Evolutionary conservation across 2,329 filamentous ascomycete genomes (phyloP), one percentile per base, ranked within the genome.

Genomic region (Thermomyces lanuginosus): DNA sequence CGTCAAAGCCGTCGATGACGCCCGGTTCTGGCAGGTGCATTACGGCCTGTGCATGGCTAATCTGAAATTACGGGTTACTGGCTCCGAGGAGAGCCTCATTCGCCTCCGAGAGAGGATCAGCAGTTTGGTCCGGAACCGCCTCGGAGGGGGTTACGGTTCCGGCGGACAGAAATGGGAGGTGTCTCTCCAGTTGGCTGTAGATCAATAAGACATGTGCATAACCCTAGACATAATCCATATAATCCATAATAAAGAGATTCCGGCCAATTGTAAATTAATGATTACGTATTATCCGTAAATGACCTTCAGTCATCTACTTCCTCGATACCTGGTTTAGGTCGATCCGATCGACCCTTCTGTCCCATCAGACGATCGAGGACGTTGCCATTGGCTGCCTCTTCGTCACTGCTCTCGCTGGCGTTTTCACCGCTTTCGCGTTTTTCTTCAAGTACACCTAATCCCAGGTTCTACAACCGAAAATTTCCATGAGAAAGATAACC

Each of bases 11-110:
- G 72, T 98, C 24, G 81, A 93, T 31, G 84, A 93, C 44, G 86
- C 84, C 2, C 75, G 83, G 46, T 92, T 98, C 53, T 98, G 89
- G 89, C 89, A 98, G 58, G 89, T 93, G 8, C 89, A 98, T 54
- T 93, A 95, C 49, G 84, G 86, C 2, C 63, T 95, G 21, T 92
- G 83, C 46, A 92, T 95, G 77, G 89, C 89, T 6, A 93, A 91
- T 47, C 52, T 98, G 38, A 91, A 82, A 51, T 55, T 98, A 11
- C 68, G 74, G 32, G 69, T 92, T 14, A 48, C 56, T 32, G 76
- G 74, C 4, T 73, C 78, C 22, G 81, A 89, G 34, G 69, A 76
- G 8, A 68, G 74, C 4, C 58, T 91, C 32, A 64, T 65, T 32
- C 76, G 76, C 42, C 54, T 95, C 37, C 69, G 84, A 31, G 74